Base-by-base conservation (phyloP, 495 filamentous ascomycete species). In the Parathielavia hyrcaniae region DNA sequence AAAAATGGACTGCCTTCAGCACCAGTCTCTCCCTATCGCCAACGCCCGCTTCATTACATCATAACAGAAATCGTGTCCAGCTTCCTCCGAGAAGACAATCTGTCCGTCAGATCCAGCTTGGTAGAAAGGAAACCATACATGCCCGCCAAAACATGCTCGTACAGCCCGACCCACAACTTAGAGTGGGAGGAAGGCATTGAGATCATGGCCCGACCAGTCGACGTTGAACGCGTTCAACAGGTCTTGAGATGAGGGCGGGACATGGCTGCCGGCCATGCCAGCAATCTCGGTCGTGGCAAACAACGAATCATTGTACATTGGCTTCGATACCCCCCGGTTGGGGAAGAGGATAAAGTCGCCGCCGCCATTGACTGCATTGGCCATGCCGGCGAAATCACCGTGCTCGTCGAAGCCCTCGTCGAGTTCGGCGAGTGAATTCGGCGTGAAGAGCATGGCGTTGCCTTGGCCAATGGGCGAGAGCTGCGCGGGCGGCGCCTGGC, bases 401-500 rank as follows among this genome's bases (percentile, higher is more conserved):
- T 62, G 53, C 36, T 81, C 79, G 51, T 80, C 81, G 50, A 76
- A 77, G 11, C 75, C 75, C 45, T 80, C 78, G 48, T 79, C 72
- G 43, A 75, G 61, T 13, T 71, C 70, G 14, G 60, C 66, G 57
- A 76, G 69, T 0, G 80, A 83, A 6, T 74, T 75, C 4, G 84
- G 84, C 0, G 84, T 84, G 67, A 78, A 85, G 45, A 88, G 76
- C 77, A 86, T 82, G 12, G 79, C 64, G 49, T 84, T 82, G 19
- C 78, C 82, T 61, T 87, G 85, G 1, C 79, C 84, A 45, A 75
- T 71, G 36, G 83, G 81, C 13, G 84, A 86, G 55, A 88, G 77
- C 45, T 83, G 81, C 11, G 77, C 71, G 3, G 71, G 58, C 45
- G 67, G 56, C 58, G 67, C 14, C 64, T 70, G 64, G 75, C 63